Percentiles rank a stretch among this genome's conserved stretches.
Conservation (phyloP, 2,329 filamentous ascomycete species). For the Fusarium dimerum region DNA sequence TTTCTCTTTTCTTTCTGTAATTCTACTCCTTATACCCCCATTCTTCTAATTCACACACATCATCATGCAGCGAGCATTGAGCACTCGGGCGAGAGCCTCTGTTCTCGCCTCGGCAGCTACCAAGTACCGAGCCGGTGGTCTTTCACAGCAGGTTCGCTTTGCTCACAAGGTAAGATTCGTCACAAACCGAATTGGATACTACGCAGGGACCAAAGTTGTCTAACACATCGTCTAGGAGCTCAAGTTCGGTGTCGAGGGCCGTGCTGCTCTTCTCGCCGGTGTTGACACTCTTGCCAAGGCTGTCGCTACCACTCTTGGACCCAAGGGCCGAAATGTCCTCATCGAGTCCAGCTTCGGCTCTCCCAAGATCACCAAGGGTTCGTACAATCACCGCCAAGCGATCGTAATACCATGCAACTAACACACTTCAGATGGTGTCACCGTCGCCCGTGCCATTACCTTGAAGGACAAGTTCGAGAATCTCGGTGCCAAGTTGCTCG, state of each 20-base stretch:
- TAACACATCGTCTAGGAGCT: slow-evolving; percentile 68
- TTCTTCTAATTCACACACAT: slow-evolving; percentile 32
- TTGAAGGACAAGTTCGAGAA: slow-evolving; percentile 99
- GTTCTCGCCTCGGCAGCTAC: slow-evolving; percentile 70
- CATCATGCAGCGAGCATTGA: slow-evolving; percentile 95
- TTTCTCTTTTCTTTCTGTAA: slow-evolving; percentile 31
- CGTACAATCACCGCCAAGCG: slow-evolving; percentile 23
- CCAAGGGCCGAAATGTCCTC: slow-evolving; percentile 97
- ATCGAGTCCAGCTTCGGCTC: slow-evolving; percentile 99
- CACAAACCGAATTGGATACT: slow-evolving; percentile 7
- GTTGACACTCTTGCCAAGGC: slow-evolving; percentile 96
- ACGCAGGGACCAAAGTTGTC: slow-evolving; percentile 5
- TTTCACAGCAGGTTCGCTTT: slow-evolving; percentile 90
- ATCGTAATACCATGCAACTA: slow-evolving; percentile 9
- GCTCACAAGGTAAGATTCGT: slow-evolving; percentile 80
- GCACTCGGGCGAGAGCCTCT: slow-evolving; percentile 77
- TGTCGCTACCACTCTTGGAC: slow-evolving; percentile 92
- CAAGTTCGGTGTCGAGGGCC: slow-evolving; percentile 95
- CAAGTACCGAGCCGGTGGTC: slow-evolving; percentile 64
- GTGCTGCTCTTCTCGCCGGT: slow-evolving; percentile 85
- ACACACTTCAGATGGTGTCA: slow-evolving; percentile 70
- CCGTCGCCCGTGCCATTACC: slow-evolving; percentile 83
- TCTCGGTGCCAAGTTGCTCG: slow-evolving; percentile 91
- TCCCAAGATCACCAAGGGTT: slow-evolving; percentile 99
- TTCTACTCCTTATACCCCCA: slow-evolving; percentile 30